Evolutionary conservation across 352 stramenopile genomes (phyloP).

Genomic region (Thalassiosira delicatula): DNA sequence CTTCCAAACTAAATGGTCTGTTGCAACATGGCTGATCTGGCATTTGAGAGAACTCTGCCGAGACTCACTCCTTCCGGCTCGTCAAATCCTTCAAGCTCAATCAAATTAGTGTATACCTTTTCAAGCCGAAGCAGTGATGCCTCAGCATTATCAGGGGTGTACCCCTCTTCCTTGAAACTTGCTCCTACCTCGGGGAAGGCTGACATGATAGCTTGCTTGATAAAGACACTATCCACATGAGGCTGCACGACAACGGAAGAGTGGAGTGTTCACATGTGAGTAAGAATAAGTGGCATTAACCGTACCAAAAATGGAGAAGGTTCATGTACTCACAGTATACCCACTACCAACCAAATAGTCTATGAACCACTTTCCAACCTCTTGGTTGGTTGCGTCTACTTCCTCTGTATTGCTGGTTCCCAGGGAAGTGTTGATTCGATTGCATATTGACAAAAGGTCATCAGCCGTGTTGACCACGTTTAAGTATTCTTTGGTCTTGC

Average conservation of each 20-base stretch:
- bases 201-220: slow-evolving; percentile 59
- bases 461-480: not conserved
- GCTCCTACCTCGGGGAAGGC: slow-evolving; percentile 33
- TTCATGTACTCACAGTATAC: slow-evolving; percentile 26
- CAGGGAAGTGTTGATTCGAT: slow-evolving; percentile 43
- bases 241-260: slow-evolving; percentile 1
- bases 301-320: not conserved
- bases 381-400: slow-evolving; percentile 14
- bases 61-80: slow-evolving; percentile 11
- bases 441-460: slow-evolving; percentile 35
- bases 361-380: slow-evolving; percentile 59
- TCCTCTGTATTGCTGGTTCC: slow-evolving; percentile 21
- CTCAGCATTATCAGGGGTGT: slow-evolving; percentile 33
- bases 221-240: slow-evolving; percentile 32
- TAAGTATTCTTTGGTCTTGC: slow-evolving; percentile 26
- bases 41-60: slow-evolving; percentile 13
- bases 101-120: slow-evolving; percentile 20
- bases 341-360: slow-evolving; percentile 60
- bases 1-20: slow-evolving; percentile 23
- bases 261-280: not conserved
- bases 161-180: slow-evolving; percentile 3
- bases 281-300: too few species aligned
- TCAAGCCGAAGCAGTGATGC: slow-evolving; percentile 6
- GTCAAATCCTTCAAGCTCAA: slow-evolving; percentile 41
- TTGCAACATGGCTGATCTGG: slow-evolving; percentile 24